Conservation (phyloP, 352 stramenopile species). For the Phytopythium litorale region DNA sequence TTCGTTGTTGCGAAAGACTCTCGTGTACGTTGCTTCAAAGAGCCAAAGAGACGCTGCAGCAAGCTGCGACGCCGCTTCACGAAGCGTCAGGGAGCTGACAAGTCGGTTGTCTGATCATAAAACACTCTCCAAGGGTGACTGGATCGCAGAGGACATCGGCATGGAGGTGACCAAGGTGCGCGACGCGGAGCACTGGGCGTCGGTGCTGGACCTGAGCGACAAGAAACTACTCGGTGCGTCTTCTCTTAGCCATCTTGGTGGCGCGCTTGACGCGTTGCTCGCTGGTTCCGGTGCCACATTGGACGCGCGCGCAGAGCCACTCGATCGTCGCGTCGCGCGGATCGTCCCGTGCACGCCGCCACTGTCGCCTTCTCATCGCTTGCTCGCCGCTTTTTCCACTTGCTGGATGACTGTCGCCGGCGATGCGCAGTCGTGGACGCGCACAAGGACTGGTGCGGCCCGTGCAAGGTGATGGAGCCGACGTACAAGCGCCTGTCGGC, state of each 20-base stretch:
- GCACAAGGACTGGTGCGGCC: conserved; percentile 70
- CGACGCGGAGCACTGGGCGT: conserved; percentile 56
- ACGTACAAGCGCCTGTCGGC: conserved; percentile 62
- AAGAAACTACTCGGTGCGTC: conserved; percentile 60
- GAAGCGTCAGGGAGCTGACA: not conserved
- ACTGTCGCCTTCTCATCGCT: not conserved
- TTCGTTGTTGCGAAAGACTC: not conserved
- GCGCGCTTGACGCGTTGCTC: not conserved
- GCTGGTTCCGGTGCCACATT: not conserved
- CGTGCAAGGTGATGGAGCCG: conserved; percentile 73
- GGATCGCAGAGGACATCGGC: not conserved
- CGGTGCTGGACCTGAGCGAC: conserved; percentile 46
- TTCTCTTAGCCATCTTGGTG: not conserved
- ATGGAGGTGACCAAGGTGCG: conserved; percentile 57
- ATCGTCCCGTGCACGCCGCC: not conserved
- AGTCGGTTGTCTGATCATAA: not conserved
- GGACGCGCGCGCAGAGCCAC: not conserved
- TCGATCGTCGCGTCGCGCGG: not conserved
- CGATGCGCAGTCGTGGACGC: conserved; percentile 46
- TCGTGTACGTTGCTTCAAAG: not conserved
- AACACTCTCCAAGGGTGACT: not conserved
- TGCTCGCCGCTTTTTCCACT: not conserved
- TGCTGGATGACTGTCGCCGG: not conserved
- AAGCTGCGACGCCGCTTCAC: not conserved
- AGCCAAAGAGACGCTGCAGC: not conserved